phyloP scores from a whole-genome alignment of 371 early-diverging fungal species.

The Encephalitozoon romaleae region DNA sequence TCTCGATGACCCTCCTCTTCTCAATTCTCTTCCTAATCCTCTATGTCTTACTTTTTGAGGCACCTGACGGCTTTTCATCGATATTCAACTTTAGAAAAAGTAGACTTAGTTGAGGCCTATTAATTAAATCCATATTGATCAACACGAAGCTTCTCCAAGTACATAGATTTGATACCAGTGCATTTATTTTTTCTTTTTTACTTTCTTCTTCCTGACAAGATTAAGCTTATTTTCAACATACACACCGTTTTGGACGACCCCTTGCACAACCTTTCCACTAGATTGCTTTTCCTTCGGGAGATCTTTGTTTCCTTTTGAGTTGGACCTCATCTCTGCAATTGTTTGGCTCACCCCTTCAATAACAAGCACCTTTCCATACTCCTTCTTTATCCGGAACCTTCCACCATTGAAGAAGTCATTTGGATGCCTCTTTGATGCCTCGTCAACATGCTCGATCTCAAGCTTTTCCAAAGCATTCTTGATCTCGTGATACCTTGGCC shows the following conservation, averaged over 20 bases:
- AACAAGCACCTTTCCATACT: slow-evolving; percentile 29
- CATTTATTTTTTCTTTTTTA: slow-evolving; percentile 40
- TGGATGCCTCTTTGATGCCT: slow-evolving; percentile 43
- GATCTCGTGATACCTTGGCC: slow-evolving; percentile 32
- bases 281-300: neutral
- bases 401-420: slow-evolving; percentile 23
- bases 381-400: slow-evolving; percentile 44
- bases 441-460: slow-evolving; percentile 27
- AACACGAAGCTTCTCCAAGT: neutral
- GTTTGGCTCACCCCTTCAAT: slow-evolving; percentile 21
- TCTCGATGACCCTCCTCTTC: neutral
- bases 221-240: slow-evolving; percentile 39
- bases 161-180: neutral
- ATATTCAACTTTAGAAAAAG: neutral
- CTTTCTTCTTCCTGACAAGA: slow-evolving; percentile 36
- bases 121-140: neutral
- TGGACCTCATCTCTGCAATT: neutral
- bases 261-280: neutral
- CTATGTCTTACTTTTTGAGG: neutral
- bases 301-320: neutral
- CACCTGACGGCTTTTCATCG: neutral
- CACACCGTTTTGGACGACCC: slow-evolving; percentile 15
- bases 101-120: neutral
- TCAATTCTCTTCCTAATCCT: neutral
- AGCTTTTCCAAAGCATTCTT: slow-evolving; percentile 31